Evolutionary conservation across 345 rosid genomes (phyloP).

Genomic region (Iberis pinnata): DNA sequence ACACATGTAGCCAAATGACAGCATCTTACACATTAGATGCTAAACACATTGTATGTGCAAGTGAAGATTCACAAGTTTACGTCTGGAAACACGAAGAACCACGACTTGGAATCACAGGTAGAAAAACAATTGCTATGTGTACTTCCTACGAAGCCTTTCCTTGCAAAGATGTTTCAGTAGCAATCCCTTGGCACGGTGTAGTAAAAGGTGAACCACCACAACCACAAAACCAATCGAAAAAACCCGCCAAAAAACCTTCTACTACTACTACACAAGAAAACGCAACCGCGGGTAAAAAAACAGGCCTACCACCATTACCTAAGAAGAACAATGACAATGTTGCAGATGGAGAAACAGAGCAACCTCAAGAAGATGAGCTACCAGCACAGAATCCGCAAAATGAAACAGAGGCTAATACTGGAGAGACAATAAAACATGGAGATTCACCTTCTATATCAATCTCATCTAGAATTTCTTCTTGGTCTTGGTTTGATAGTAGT

Average conservation of each 20-base stretch:
- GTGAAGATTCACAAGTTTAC: slow-evolving; percentile 84
- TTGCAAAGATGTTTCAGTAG: slow-evolving; percentile 80
- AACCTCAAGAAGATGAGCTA: slow-evolving; percentile 42
- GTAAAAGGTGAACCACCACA: slow-evolving; percentile 66
- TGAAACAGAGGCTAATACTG: slow-evolving; percentile 32
- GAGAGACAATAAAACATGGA: slow-evolving; percentile 30
- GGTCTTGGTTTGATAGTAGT: slow-evolving; percentile 64
- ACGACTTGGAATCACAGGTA: slow-evolving; percentile 34
- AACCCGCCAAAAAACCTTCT: slow-evolving; percentile 34
- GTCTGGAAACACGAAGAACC: slow-evolving; percentile 65
- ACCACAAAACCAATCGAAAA: slow-evolving; percentile 36
- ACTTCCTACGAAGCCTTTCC: slow-evolving; percentile 59
- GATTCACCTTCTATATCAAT: slow-evolving; percentile 32
- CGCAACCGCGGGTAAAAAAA: slow-evolving; percentile 32
- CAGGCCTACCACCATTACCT: slow-evolving; percentile 72
- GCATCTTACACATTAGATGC: slow-evolving; percentile 75
- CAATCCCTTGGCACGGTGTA: slow-evolving; percentile 73
- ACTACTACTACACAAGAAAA: slow-evolving; percentile 45
- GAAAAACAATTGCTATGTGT: slow-evolving; percentile 36
- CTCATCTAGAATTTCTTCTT: slow-evolving; percentile 43
- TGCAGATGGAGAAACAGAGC: slow-evolving; percentile 29
- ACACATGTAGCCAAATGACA: slow-evolving; percentile 74
- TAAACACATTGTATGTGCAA: slow-evolving; percentile 59
- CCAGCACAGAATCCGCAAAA: slow-evolving; percentile 24
- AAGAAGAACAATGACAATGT: slow-evolving; percentile 43